phyloP scores from a whole-genome alignment of 1,284 basidiomycete genomes.

The Ustilago crameri region DNA sequence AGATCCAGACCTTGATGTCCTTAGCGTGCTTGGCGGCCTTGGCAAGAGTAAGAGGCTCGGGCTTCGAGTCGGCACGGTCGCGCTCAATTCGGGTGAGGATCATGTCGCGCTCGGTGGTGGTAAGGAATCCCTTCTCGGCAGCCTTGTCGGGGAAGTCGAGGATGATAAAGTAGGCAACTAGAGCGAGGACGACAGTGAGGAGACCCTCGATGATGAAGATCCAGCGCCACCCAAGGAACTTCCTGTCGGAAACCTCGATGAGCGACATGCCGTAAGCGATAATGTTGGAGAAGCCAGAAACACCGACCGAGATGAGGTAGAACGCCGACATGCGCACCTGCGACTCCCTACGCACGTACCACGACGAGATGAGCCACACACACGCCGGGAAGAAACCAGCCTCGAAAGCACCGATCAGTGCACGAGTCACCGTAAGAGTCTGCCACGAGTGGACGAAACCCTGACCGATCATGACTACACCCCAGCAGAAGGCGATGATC shows the following conservation, averaged over 20 bases:
- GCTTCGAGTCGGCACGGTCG: conserved; percentile 70
- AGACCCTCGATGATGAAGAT: conserved; percentile 53
- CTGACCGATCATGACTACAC: conserved; percentile 68
- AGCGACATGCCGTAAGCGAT: conserved; percentile 64
- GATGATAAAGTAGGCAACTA: conserved; percentile 53
- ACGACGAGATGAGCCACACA: conserved; percentile 70
- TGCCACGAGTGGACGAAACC: conserved; percentile 53
- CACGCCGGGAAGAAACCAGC: conserved; percentile 65
- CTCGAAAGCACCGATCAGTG: conserved; percentile 68
- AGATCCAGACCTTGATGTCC: conserved; percentile 70
- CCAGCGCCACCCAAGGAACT: conserved; percentile 65
- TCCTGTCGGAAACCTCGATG: conserved; percentile 28
- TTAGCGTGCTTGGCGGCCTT: conserved; percentile 66
- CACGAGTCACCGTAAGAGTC: conserved; percentile 68
- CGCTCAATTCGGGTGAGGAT: conserved; percentile 69
- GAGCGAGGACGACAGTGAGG: conserved; percentile 45
- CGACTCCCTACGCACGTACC: conserved; percentile 71
- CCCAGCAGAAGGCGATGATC: conserved; percentile 67
- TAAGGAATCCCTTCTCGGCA: conserved; percentile 69
- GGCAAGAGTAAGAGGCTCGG: conserved; percentile 68
- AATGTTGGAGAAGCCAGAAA: conserved; percentile 70
- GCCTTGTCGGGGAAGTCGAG: conserved; percentile 71
- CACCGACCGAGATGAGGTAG: conserved; percentile 68
- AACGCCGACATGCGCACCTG: conserved; percentile 69
- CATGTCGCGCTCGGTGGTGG: conserved; percentile 67